Evolutionary conservation across 139 green algal species (phyloP).

Genomic region (Volvox reticuliferus): DNA sequence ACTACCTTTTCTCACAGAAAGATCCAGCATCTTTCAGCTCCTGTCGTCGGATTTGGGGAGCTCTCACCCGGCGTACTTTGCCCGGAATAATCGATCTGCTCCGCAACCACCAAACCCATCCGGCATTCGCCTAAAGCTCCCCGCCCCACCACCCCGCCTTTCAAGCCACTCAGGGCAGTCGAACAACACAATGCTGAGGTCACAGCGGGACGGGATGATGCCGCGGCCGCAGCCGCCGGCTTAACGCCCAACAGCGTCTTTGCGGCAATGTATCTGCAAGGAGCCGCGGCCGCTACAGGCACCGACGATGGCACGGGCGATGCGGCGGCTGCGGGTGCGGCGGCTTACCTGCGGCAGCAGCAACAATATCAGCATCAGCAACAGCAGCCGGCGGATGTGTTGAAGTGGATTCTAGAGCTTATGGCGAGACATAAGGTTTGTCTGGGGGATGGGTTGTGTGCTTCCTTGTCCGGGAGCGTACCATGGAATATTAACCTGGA

Average conservation of each 20-base stretch:
- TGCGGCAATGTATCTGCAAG: neutral
- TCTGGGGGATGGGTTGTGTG: neutral
- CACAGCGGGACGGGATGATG: slow-evolving; percentile 20
- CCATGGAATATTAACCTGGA: too few relatives aligned
- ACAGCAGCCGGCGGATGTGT: slow-evolving; percentile 22
- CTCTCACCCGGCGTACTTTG: too few relatives aligned
- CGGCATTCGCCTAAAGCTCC: neutral
- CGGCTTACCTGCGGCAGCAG: neutral
- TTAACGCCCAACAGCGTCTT: neutral
- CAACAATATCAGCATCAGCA: neutral
- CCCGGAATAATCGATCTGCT: too few relatives aligned
- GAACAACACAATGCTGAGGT: slow-evolving; percentile 1
- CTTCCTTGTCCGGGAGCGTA: too few relatives aligned
- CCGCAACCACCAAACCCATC: too few relatives aligned
- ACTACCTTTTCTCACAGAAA: too few relatives aligned
- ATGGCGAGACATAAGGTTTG: slow-evolving; percentile 37
- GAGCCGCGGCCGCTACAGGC: neutral
- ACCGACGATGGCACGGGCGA: neutral
- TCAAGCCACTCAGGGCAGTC: neutral
- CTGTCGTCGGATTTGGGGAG: too few relatives aligned
- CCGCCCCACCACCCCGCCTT: neutral
- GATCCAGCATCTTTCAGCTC: too few relatives aligned
- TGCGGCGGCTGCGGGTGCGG: neutral
- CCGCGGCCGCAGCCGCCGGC: neutral
- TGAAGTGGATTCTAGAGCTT: slow-evolving; percentile 41